A percentile compares a stretch with the other conserved stretches of the same genome.
These are phyloP conservation scores for Capsella bursapastoris DNA, from an alignment of 345 rosid genomes.

Conservation along the genomic window DNA sequence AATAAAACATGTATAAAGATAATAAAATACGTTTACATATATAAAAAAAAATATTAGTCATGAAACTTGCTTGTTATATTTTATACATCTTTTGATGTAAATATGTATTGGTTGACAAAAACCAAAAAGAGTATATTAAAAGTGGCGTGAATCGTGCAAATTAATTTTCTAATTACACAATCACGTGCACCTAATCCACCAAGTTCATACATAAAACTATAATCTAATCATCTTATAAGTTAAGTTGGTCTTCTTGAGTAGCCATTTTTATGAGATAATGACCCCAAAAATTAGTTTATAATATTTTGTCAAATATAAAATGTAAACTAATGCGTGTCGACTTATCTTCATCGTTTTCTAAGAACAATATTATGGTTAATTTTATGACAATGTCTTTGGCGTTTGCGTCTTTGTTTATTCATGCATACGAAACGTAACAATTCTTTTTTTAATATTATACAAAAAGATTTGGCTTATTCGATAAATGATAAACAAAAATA, in stretches of 20 bases:
- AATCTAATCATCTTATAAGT: constrained; percentile 1
- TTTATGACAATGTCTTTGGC: background rate
- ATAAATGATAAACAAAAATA: background rate
- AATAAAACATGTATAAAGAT: background rate
- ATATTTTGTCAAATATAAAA: constrained; percentile 10
- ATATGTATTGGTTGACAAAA: constrained; percentile 19
- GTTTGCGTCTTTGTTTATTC: constrained; percentile 5
- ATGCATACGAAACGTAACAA: background rate
- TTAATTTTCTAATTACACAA: constrained; percentile 31
- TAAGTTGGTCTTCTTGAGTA: constrained; percentile 8
- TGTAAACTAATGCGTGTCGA: background rate
- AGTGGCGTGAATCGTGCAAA: constrained; percentile 38
- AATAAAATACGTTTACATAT: background rate
- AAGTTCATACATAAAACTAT: constrained; percentile 25
- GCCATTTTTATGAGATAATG: constrained; percentile 21
- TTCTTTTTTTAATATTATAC: no score
- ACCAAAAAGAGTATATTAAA: background rate
- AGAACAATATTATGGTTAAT: background rate
- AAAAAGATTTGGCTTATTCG: background rate
- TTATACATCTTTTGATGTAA: no score
- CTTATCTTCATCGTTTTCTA: background rate
- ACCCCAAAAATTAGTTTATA: background rate
- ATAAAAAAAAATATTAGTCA: background rate
- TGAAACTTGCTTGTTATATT: constrained; percentile 10
- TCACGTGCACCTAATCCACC: constrained; percentile 47